Evolutionary conservation across 225 moss, liverwort and hornwort genomes (phyloP), one percentile per base, ranked within the genome.

Genomic region (Physcomitrium patens): DNA sequence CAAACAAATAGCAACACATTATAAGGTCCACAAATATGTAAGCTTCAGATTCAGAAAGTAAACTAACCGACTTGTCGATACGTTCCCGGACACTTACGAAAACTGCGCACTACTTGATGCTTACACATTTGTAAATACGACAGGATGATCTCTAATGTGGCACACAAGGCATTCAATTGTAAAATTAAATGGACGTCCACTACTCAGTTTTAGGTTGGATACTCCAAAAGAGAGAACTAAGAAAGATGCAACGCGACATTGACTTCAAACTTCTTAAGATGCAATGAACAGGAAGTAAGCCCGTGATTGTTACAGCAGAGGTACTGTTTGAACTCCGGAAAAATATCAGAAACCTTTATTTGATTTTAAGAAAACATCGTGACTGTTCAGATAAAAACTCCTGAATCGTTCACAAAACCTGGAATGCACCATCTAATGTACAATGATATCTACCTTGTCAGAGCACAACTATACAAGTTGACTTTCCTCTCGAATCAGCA

Each of bases 231-330:
- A 19, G 24, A 68, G 58, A 19, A 20, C 23, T 13, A 20, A 64
- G 24, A 37, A 77, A 22, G 10, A 63, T 57, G 45, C 49, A 13
- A 8, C 27, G 13, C 48, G 43, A 22, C 13, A 5, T 51, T 64
- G 50, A 42, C 56, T 50, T 44, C 16, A 28, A 63, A 61, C 63
- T 68, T 28, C 60, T 46, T 46, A 58, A 61, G 20, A 22, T 51
- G 15, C 17, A 69, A 44, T 45, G 27, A 63, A 73, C 43, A 73
- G 45, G 31, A 52, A 51, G 28, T 12, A 52, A 51, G 28, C 12
- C 23, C 58, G 14, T 9, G n/a, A 46, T 51, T n/a, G 51, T 52
- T 13, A 14, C 24, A 61, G 26, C 9, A 12, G 19, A 41, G 14
- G 24, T 13, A 26, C 49, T 49, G 49, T 49, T 24, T 58, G 2